phyloP scores from a whole-genome alignment of 2,329 filamentous ascomycete species.

The Neocucurbitaria cava region DNA sequence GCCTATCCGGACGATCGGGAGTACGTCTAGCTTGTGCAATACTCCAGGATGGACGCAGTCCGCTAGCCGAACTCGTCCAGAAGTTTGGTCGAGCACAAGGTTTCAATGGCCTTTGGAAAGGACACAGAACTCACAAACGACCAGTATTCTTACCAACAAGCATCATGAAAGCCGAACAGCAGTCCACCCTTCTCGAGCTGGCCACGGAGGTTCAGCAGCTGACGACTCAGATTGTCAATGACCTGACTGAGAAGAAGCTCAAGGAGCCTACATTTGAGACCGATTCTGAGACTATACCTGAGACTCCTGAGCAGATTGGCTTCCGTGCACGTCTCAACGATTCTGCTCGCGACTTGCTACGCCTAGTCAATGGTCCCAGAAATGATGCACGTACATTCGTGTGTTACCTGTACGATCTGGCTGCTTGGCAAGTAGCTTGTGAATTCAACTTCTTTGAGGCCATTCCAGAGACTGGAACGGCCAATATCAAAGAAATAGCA shows the following conservation, averaged over 20 bases:
- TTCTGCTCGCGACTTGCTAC: constrained; percentile 26
- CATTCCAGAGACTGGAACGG: constrained; percentile 14
- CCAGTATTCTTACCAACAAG: background rate
- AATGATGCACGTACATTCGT: constrained; percentile 19
- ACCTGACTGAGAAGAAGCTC: constrained; percentile 11
- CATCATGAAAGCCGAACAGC: constrained; percentile 10
- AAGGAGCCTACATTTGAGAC: constrained; percentile 20
- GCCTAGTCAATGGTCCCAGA: constrained; percentile 26
- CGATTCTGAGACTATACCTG: constrained; percentile 11
- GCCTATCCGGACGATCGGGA: background rate
- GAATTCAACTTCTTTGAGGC: constrained; percentile 24
- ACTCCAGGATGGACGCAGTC: background rate
- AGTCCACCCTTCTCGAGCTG: constrained; percentile 17
- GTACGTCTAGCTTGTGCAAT: background rate
- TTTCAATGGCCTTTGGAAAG: background rate
- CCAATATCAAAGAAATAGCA: constrained; percentile 16
- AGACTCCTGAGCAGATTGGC: constrained; percentile 12
- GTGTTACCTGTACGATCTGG: constrained; percentile 23
- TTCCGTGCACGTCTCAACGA: constrained; percentile 24
- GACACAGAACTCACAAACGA: background rate
- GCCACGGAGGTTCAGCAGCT: constrained; percentile 18
- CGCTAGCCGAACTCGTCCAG: background rate
- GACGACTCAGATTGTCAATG: constrained; percentile 14
- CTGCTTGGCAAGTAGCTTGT: constrained; percentile 28
- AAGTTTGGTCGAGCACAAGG: background rate